Base-by-base conservation (phyloP, 192 early-diverging fungal genomes). In the Neocallimastix lanati region DNA sequence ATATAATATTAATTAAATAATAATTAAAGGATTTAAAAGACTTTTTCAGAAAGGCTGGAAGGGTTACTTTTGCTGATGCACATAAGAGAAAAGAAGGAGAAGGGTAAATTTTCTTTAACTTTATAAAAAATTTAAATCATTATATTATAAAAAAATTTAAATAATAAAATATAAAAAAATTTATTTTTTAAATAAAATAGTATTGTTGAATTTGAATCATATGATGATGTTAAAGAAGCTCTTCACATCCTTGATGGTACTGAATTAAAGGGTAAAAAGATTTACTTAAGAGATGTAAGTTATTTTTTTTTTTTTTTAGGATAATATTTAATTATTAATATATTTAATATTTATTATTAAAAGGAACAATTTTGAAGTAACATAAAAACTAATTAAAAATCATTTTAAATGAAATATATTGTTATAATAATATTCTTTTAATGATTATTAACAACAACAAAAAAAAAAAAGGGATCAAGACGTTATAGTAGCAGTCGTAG, bases 1-100 rank as follows among this genome's bases (percentile, higher is more conserved):
- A n/a, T n/a, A n/a, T n/a, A n/a, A n/a, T n/a, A n/a, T n/a, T n/a
- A n/a, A n/a, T n/a, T n/a, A n/a, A n/a, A n/a, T n/a, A n/a, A n/a
- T n/a, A n/a, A n/a, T n/a, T 86, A 82, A 87, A 97, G 95, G 96
- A 96, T 88, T 88, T 98, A 86, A 98, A 98, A 88, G 96, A 97
- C 83, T 87, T 96, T 81, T 94, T 96, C 86, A 93, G 95, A 80
- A 94, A 94, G 81, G 96, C 94, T 30, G 96, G 96, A 77, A 93
- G 96, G 83, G 96, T 98, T 27, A 89, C 91, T 29, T 98, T 94
- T 88, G 93, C 97, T 21, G 95, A 97, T 83, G 89, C 94, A 79
- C 92, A 91, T 86, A 93, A 93, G 86, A 89, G 89, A 81, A 86
- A 91, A 13, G 87, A 92, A 35, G 94, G 94, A 30, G 90, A 93